Percentiles rank a stretch among this genome's conserved stretches.
Evolutionary conservation across 192 early-diverging fungal species (phyloP).

Genomic region (Coemansia sp.): DNA sequence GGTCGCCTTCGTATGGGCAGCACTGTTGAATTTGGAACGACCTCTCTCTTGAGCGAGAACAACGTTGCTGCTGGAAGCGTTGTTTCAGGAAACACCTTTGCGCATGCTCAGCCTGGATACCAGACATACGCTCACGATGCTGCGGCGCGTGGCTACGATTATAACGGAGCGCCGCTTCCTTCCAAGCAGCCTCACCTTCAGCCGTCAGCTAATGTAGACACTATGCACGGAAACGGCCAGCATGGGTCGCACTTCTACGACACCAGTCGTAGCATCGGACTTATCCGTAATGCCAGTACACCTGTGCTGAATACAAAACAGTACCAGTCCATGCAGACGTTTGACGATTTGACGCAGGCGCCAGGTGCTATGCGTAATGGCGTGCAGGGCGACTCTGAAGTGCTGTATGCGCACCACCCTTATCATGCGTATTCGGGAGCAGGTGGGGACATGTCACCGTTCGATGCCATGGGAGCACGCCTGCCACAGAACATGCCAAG

Average conservation of each 20-base stretch:
- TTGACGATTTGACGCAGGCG: slow-evolving; percentile 23
- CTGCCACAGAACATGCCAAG: slow-evolving; percentile 9
- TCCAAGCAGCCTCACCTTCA: slow-evolving; percentile 14
- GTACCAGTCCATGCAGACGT: slow-evolving; percentile 33
- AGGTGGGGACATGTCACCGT: slow-evolving; percentile 7
- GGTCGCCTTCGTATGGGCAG: slow-evolving; percentile 14
- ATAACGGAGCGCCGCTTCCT: neutral
- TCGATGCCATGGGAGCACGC: slow-evolving; percentile 20
- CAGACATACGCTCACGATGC: slow-evolving; percentile 4
- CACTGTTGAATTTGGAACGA: slow-evolving; percentile 12
- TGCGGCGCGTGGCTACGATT: neutral
- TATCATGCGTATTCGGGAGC: slow-evolving; percentile 21
- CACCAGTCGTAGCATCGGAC: slow-evolving; percentile 23
- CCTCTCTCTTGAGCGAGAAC: neutral
- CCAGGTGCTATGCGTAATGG: slow-evolving; percentile 8
- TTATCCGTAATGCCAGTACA: slow-evolving; percentile 50
- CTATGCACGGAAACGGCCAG: slow-evolving; percentile 8
- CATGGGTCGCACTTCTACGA: slow-evolving; percentile 33
- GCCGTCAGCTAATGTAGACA: slow-evolving; percentile 7
- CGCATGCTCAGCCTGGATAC: slow-evolving; percentile 1
- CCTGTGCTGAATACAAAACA: slow-evolving; percentile 52
- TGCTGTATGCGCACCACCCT: slow-evolving; percentile 16
- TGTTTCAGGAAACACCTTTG: neutral
- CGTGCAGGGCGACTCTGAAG: slow-evolving; percentile 10
- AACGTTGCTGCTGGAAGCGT: neutral